phyloP scores from a whole-genome alignment of 1,284 basidiomycete species.

The Leccinum pallidistipes region DNA sequence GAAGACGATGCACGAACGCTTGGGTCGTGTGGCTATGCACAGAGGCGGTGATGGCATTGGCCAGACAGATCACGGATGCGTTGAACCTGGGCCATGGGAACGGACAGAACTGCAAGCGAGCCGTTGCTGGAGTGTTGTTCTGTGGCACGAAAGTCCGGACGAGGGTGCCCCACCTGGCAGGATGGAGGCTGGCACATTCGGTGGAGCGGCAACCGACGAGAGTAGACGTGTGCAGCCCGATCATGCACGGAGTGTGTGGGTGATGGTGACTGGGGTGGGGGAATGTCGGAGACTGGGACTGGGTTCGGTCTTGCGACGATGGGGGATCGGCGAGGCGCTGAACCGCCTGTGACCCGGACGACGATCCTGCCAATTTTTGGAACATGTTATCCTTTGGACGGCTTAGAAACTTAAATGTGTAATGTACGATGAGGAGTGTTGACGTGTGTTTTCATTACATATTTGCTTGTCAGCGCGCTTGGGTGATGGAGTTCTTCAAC shows the following conservation, averaged over 20 bases:
- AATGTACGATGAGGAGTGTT: slow-evolving; percentile 18
- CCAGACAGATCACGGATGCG: slow-evolving; percentile 8
- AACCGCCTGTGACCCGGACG: slow-evolving; percentile 31
- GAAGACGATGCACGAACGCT: slow-evolving; percentile 7
- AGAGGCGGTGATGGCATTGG: slow-evolving; percentile 17
- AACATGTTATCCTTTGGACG: slow-evolving; percentile 31
- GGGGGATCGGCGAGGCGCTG: slow-evolving; percentile 31
- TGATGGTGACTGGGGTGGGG: too few relatives aligned
- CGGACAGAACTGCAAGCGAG: slow-evolving; percentile 29
- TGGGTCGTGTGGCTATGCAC: slow-evolving; percentile 23
- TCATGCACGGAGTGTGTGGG: slow-evolving; percentile 9
- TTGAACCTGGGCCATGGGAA: slow-evolving; percentile 20
- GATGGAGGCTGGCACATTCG: slow-evolving; percentile 3
- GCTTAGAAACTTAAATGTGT: neutral
- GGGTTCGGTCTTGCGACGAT: slow-evolving; percentile 12
- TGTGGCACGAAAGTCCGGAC: slow-evolving; percentile 3
- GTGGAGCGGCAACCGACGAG: slow-evolving; percentile 28
- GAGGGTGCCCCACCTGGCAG: slow-evolving; percentile 21
- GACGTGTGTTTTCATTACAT: slow-evolving; percentile 26
- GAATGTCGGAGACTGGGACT: too few relatives aligned
- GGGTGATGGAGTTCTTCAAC: slow-evolving; percentile 40
- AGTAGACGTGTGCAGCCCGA: slow-evolving; percentile 25
- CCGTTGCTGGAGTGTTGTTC: slow-evolving; percentile 3
- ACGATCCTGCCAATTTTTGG: slow-evolving; percentile 33
- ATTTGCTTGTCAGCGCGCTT: neutral